A percentile compares a stretch with the other conserved stretches of the same genome.
Conservation (phyloP, 441 rosid species). For the Mallotus repandus region DNA sequence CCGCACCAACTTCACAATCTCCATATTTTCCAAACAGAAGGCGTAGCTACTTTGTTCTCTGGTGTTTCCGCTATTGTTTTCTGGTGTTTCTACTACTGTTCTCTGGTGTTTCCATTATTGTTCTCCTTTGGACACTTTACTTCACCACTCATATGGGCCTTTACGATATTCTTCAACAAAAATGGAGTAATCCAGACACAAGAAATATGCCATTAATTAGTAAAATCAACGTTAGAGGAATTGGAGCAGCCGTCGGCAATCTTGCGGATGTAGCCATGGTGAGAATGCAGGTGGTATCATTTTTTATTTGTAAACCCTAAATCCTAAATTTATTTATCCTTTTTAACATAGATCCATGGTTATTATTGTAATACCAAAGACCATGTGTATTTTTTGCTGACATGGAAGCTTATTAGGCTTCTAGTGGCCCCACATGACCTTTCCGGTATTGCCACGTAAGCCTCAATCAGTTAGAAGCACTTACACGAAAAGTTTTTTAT, state of each 20-base stretch:
- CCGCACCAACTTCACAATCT: conserved; percentile 29
- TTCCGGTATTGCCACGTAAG: too few relatives aligned
- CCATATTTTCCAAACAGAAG: conserved; percentile 54
- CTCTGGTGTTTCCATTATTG: conserved; percentile 41
- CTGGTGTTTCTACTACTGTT: conserved; percentile 23
- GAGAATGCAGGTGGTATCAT: conserved; percentile 66
- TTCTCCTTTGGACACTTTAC: conserved; percentile 70
- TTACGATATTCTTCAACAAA: conserved; percentile 57
- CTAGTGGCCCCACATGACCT: too few relatives aligned
- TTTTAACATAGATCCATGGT: too few relatives aligned
- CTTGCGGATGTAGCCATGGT: conserved; percentile 94
- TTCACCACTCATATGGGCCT: conserved; percentile 88
- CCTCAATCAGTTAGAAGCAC: too few relatives aligned
- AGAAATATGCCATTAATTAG: conserved; percentile 41
- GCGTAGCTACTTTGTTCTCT: conserved; percentile 54
- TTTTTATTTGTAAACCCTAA: too few relatives aligned
- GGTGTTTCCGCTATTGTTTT: conserved; percentile 56
- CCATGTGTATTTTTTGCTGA: too few relatives aligned
- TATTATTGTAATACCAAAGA: too few relatives aligned
- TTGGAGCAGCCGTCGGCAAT: conserved; percentile 77
- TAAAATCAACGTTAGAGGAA: conserved; percentile 61
- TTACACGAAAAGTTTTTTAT: too few relatives aligned
- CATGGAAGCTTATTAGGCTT: too few relatives aligned
- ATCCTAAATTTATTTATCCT: too few relatives aligned
- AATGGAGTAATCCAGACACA: conserved; percentile 59